Base-by-base conservation (phyloP, 2,329 filamentous ascomycete genomes). In the Xylariaceae sp. region DNA sequence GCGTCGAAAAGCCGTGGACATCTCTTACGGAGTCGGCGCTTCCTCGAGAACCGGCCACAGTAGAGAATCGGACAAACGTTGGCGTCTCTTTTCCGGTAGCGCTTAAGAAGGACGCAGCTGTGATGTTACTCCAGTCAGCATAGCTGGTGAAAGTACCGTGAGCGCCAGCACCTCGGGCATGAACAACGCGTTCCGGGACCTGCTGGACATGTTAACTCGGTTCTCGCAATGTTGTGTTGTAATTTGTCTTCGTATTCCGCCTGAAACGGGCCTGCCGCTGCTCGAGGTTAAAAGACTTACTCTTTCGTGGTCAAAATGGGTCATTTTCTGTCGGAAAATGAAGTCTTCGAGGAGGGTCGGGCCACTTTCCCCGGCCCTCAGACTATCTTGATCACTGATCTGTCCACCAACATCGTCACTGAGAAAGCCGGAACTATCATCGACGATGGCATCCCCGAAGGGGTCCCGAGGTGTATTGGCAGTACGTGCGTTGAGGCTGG, bases 381-480 rank as follows among this genome's bases (percentile, higher is more conserved):
- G 70, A 62, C 83, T 87, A 57, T 79, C 74, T 63, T 87, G 84
- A 29, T 89, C 86, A 44, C 75, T 75, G 39, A 89, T 84, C 0
- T 85, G 85, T 0, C 81, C 84, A 10, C 86, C 87, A 21, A 81
- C 81, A 64, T 89, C 86, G 26, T 80, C 81, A 0, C 86, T 89
- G 60, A 86, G 67, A 66, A 72, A 85, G 2, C 74, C 73, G 32
- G 77, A 66, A 43, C 73, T 74, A 59, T 86, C 83, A 54, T 85
- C 76, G 5, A 80, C 63, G 54, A 76, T 73, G 47, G 72, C 74
- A 43, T 67, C 56, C 6, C 62, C 59, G 4, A 72, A 56, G 22
- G 66, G 63, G 30, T 63, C 57, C 2, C 56, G 57, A 18, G 53
- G 51, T 22, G 60, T 32, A 40, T 44, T 56, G 4, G 55, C 61